A percentile compares a stretch with the other conserved stretches of the same genome.
phyloP scores from a whole-genome alignment of 345 rosid genomes.

The Psidium guajava region DNA sequence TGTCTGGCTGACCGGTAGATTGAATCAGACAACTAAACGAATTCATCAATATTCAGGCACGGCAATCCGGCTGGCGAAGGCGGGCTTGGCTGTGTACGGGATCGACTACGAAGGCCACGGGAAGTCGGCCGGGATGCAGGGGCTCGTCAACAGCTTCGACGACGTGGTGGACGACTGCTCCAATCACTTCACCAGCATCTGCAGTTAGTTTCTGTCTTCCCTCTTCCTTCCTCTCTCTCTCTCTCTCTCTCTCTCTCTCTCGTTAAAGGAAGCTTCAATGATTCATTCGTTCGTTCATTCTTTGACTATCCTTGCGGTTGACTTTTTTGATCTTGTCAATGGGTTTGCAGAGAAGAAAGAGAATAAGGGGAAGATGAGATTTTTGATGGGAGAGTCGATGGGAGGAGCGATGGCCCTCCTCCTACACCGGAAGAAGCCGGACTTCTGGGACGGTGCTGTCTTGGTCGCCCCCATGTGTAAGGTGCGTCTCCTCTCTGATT shows the following conservation, averaged over 20 bases:
- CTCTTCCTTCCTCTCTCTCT: neutral
- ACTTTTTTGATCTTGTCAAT: neutral
- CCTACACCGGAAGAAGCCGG: conserved; percentile 51
- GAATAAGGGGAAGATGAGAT: conserved; percentile 60
- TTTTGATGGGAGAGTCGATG: conserved; percentile 77
- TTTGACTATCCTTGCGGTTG: neutral
- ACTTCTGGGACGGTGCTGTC: conserved; percentile 76
- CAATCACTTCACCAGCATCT: conserved; percentile 38
- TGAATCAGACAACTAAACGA: neutral
- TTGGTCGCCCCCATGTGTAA: conserved; percentile 91
- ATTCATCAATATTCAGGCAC: conserved; percentile 33
- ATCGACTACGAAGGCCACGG: conserved; percentile 94
- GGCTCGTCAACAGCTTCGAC: conserved; percentile 40
- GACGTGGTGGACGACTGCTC: conserved; percentile 49
- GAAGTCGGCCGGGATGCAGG: conserved; percentile 52
- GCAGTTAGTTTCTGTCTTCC: conserved; percentile 23
- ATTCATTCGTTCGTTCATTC: neutral
- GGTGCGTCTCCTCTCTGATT: conserved; percentile 17
- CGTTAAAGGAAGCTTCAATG: too few species aligned
- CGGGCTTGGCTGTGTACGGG: conserved; percentile 61
- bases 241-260: neutral
- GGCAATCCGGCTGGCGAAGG: conserved; percentile 45
- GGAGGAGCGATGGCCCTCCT: conserved; percentile 77
- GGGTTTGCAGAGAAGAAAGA: conserved; percentile 36
- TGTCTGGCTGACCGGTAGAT: too few species aligned